Evolutionary conservation across 2,329 filamentous ascomycete species (phyloP).

Genomic region (Didymella arachidicola): DNA sequence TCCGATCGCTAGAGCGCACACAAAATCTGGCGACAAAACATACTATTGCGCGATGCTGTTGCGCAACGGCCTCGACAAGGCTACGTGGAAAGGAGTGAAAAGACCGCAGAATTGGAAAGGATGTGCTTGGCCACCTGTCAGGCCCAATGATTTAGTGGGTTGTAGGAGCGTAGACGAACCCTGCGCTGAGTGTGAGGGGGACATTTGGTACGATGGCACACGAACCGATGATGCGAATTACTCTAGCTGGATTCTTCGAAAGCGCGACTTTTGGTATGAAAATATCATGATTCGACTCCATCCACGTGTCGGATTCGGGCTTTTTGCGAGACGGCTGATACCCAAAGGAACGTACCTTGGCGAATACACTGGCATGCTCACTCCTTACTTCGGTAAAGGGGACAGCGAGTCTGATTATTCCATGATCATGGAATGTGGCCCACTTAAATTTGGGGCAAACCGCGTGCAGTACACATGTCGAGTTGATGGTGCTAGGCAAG

Average conservation of each 20-base stretch:
- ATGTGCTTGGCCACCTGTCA: neutral
- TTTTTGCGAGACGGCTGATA: neutral
- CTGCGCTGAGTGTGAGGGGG: conserved; percentile 1
- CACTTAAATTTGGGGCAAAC: neutral
- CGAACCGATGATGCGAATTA: neutral
- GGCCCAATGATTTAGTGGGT: neutral
- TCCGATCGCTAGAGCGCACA: neutral
- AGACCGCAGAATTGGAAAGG: neutral
- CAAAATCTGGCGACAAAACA: neutral
- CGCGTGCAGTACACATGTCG: neutral
- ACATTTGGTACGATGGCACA: too few species aligned
- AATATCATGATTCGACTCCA: neutral
- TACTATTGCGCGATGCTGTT: neutral
- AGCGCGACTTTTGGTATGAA: neutral
- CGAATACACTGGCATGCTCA: neutral
- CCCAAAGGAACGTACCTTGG: neutral
- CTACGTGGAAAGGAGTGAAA: too few species aligned
- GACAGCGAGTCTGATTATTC: neutral
- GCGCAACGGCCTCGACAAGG: neutral
- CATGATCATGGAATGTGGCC: neutral
- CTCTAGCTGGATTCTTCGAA: neutral
- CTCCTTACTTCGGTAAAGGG: neutral
- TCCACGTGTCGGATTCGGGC: neutral
- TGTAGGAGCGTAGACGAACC: neutral
- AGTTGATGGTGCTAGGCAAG: conserved; percentile 3